A percentile compares a stretch with the other conserved stretches of the same genome.
These are phyloP conservation scores for Metschnikowia continentalis DNA, from an alignment of 805 yeast genomes.

Conservation along the genomic window DNA sequence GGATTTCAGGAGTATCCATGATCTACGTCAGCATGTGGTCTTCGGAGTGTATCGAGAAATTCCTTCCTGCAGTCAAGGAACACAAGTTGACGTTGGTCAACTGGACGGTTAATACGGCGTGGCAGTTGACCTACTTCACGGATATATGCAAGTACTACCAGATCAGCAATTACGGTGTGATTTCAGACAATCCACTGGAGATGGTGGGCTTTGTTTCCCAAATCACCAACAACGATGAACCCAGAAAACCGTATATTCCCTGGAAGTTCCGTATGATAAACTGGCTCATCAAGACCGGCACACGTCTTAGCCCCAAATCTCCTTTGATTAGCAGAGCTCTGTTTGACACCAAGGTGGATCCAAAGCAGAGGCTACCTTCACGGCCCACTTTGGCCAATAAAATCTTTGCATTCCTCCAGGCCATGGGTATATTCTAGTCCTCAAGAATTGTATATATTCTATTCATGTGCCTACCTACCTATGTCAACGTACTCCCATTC, in stretches of 20 bases:
- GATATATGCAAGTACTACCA: slow-evolving; percentile 22
- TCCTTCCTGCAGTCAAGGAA: slow-evolving; percentile 32
- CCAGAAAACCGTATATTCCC: neutral
- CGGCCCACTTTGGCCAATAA: slow-evolving; percentile 6
- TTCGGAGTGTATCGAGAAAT: slow-evolving; percentile 28
- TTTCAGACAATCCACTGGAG: slow-evolving; percentile 33
- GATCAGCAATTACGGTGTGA: slow-evolving; percentile 32
- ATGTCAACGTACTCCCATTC: no score
- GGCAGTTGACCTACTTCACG: slow-evolving; percentile 33
- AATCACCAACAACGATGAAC: no score
- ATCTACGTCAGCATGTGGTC: slow-evolving; percentile 39
- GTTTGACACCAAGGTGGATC: slow-evolving; percentile 12
- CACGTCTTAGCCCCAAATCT: slow-evolving; percentile 1
- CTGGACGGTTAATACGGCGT: slow-evolving; percentile 38
- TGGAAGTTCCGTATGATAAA: slow-evolving; percentile 3
- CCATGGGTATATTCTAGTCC: slow-evolving; percentile 12
- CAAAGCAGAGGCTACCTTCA: slow-evolving; percentile 6
- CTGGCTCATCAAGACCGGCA: slow-evolving; percentile 5
- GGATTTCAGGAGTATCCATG: slow-evolving; percentile 34
- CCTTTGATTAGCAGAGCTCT: neutral
- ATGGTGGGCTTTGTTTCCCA: neutral
- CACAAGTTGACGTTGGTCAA: slow-evolving; percentile 32
- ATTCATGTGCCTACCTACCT: no score
- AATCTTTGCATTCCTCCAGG: slow-evolving; percentile 16
- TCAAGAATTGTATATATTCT: no score